Evolutionary conservation across 1,284 basidiomycete genomes (phyloP).

Genomic region (Anthracocystis walkeri): DNA sequence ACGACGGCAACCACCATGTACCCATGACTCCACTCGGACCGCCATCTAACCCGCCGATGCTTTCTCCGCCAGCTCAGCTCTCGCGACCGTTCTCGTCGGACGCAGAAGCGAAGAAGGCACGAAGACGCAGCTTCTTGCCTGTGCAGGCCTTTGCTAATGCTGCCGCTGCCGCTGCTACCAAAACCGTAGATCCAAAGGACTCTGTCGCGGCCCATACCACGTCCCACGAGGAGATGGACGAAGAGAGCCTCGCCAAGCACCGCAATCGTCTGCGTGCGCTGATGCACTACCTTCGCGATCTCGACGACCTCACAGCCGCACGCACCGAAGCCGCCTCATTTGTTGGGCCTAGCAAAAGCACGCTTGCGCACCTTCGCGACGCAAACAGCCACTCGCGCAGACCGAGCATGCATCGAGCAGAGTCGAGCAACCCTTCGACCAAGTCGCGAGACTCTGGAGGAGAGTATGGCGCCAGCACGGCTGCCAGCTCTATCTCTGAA

Average conservation of each 20-base stretch:
- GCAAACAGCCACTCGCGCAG: slow-evolving; percentile 28
- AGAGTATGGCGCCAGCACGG: slow-evolving; percentile 34
- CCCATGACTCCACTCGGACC: slow-evolving; percentile 32
- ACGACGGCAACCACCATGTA: background rate
- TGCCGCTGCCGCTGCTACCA: background rate
- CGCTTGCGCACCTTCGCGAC: slow-evolving; percentile 29
- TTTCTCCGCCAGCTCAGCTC: background rate
- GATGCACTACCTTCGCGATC: slow-evolving; percentile 93
- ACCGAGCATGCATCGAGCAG: slow-evolving; percentile 35
- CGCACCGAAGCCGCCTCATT: slow-evolving; percentile 28
- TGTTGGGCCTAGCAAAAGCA: slow-evolving; percentile 36
- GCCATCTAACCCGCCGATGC: slow-evolving; percentile 9
- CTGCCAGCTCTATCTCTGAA: slow-evolving; percentile 38
- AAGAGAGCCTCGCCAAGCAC: slow-evolving; percentile 70
- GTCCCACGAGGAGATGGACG: slow-evolving; percentile 28
- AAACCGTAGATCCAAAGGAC: background rate
- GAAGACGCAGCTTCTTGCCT: slow-evolving; percentile 45
- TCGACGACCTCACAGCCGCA: slow-evolving; percentile 79
- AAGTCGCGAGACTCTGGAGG: slow-evolving; percentile 41
- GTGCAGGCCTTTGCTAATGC: slow-evolving; percentile 23
- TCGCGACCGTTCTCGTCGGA: slow-evolving; percentile 20
- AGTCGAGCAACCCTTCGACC: slow-evolving; percentile 49
- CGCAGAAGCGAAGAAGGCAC: slow-evolving; percentile 32
- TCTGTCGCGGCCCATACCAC: background rate
- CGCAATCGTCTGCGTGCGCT: slow-evolving; percentile 84